Conservation (phyloP, 148 eudicot genomes). For the Persicaria tinctoria region DNA sequence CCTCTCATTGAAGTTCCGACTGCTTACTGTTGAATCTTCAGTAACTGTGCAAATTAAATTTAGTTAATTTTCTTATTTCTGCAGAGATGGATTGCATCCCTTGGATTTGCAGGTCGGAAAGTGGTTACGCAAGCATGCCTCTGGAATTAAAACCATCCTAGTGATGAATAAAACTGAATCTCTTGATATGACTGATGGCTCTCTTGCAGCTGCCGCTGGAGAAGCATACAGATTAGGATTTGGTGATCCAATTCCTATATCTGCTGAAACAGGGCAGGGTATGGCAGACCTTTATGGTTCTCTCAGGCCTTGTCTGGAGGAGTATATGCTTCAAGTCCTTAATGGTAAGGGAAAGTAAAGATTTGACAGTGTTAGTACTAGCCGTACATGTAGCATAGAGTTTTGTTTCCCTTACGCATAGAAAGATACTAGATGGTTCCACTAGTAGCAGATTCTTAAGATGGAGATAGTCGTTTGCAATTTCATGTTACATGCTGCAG, state of each 20-base stretch:
- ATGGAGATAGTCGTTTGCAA: not conserved
- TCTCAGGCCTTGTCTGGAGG: conserved; percentile 67
- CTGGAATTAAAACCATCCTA: conserved; percentile 61
- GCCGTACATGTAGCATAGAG: not conserved
- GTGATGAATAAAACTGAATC: conserved; percentile 95
- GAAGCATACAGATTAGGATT: conserved; percentile 87
- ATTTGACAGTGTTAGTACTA: not conserved
- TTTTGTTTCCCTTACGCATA: not conserved
- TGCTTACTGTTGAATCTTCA: not conserved
- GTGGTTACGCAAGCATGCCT: conserved; percentile 87
- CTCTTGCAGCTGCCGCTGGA: conserved; percentile 74
- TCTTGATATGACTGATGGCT: conserved; percentile 70
- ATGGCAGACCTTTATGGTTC: conserved; percentile 65
- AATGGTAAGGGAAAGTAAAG: conserved; percentile 31
- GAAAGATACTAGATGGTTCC: not conserved
- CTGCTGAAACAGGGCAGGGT: conserved; percentile 96
- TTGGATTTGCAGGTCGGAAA: conserved; percentile 98
- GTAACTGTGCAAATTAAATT: not conserved
- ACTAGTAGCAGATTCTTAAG: not conserved
- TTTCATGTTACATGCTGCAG: not conserved
- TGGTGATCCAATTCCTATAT: conserved; percentile 89
- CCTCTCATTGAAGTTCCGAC: not conserved
- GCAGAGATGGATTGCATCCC: conserved; percentile 92
- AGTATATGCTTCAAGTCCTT: conserved; percentile 38
- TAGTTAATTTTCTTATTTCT: conserved; percentile 3